phyloP scores from a whole-genome alignment of 2,329 filamentous ascomycete genomes.

The Xylariales sp. region DNA sequence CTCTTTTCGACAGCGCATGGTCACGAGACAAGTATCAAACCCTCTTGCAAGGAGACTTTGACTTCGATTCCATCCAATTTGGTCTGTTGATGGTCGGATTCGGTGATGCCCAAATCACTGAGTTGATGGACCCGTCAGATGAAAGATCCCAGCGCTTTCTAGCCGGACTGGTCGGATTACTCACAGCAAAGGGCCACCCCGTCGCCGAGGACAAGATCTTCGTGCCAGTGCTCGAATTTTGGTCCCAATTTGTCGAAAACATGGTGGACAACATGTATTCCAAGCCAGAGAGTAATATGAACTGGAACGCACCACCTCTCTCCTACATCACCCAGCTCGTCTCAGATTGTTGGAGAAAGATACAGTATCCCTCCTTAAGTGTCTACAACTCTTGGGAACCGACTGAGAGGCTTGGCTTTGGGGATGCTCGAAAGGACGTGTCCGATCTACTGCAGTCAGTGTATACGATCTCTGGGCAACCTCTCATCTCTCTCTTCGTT shows the following conservation, averaged over 20 bases:
- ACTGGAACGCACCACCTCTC: conserved; percentile 57
- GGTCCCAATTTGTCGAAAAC: conserved; percentile 70
- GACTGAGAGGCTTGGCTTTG: conserved; percentile 62
- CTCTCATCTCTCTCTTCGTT: conserved; percentile 53
- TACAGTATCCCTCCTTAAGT: conserved; percentile 58
- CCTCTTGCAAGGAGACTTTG: conserved; percentile 55
- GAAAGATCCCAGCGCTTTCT: conserved; percentile 50
- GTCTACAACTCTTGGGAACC: conserved; percentile 64
- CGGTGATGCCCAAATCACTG: conserved; percentile 59
- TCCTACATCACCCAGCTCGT: conserved; percentile 59
- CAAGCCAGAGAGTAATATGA: conserved; percentile 37
- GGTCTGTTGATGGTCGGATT: conserved; percentile 64
- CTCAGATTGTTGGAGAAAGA: conserved; percentile 63
- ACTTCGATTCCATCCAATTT: conserved; percentile 61
- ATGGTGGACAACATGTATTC: conserved; percentile 55
- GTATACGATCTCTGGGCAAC: conserved; percentile 56
- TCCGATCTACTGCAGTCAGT: conserved; percentile 70
- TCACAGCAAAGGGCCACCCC: conserved; percentile 61
- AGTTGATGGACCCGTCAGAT: conserved; percentile 50
- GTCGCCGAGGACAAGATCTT: conserved; percentile 72
- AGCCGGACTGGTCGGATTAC: conserved; percentile 56
- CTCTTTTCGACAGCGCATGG: conserved; percentile 58
- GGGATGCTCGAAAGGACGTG: conserved; percentile 73
- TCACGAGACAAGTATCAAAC: conserved; percentile 50
- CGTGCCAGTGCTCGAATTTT: conserved; percentile 72